A percentile compares a stretch with the other conserved stretches of the same genome.
Conservation (phyloP, 2,329 filamentous ascomycete genomes). For the Amphichorda felina region DNA sequence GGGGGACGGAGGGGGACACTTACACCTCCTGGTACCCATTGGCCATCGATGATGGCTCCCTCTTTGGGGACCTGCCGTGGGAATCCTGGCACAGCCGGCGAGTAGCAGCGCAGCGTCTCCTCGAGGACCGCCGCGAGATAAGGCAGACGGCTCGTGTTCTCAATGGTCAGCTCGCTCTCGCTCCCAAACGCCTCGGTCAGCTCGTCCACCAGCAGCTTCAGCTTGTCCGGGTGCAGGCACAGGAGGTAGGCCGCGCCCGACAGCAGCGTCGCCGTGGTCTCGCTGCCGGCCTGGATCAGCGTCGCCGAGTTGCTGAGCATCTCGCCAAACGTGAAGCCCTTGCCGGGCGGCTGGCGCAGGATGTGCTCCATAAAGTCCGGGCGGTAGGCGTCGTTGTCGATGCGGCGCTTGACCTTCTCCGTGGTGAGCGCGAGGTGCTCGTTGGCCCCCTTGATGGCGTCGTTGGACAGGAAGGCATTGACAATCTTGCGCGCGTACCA, state of each 20-base stretch:
- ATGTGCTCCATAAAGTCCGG: neutral
- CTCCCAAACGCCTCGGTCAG: neutral
- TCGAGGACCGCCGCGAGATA: slow-evolving; percentile 22
- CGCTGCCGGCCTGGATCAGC: slow-evolving; percentile 20
- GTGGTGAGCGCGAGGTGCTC: neutral
- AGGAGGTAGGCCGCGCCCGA: slow-evolving; percentile 28
- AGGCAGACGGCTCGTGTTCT: slow-evolving; percentile 15
- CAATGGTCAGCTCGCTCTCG: slow-evolving; percentile 17
- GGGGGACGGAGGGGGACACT: no score
- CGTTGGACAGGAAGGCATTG: neutral
- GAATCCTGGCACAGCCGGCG: slow-evolving; percentile 8
- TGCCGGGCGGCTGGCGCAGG: neutral
- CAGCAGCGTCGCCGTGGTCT: slow-evolving; percentile 32
- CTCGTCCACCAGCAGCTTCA: neutral
- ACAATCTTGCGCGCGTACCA: no score
- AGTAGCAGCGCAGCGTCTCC: slow-evolving; percentile 25
- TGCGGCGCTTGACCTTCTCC: neutral
- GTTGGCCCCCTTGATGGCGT: neutral
- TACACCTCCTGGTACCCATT: no score
- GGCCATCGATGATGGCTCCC: no score
- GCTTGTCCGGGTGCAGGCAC: slow-evolving; percentile 6
- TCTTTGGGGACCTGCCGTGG: neutral
- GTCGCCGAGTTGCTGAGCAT: neutral
- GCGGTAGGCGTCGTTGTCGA: neutral
- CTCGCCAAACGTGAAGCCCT: neutral